Evolutionary conservation across 179 eudicot genomes (phyloP), one percentile per base, ranked within the genome.

Genomic region (Actinidia arguta): DNA sequence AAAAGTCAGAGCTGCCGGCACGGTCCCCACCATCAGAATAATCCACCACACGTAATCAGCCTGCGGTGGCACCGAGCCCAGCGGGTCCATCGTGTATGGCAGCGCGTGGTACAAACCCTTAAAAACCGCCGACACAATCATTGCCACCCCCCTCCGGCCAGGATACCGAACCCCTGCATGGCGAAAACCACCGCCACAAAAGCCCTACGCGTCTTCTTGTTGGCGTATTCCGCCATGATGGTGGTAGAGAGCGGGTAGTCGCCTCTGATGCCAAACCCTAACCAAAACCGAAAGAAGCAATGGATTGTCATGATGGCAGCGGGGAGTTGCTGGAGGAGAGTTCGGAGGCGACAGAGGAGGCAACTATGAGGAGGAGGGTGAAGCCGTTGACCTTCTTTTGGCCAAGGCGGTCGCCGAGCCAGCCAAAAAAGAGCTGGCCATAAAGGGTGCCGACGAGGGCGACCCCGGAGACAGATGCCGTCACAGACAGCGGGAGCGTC

Each of bases 211-310:
- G 92, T 89, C 86, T 83, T 86, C 82, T 90, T 90, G 52, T 90
- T 90, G 0, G 92, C 90, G 18, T 90, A 90, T 74, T 90, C 92
- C 0, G 92, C 85, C 92, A 90, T 90, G 44, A 90, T 90, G 22
- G 92, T 87, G 24, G 91, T 91, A 0, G 92, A 90, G 10, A 90
- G 76, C 1, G 91, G 92, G 79, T 88, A 90, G 75, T 90, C 92
- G 0, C 92, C 92, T 1, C 92, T 91, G 47, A 90, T 83, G 22
- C 92, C 92, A 59, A 90, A 90, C 2, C 92, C 92, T 0, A 88
- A 86, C 92, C 92, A 90, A 3, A 90, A 90, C 6, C 92, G 80
- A 36, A 88, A 90, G 82, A 88, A 90, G 73, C 92, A 90, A 0
- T 88, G 87, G 31, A 87, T 74, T 50, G 89, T 63, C 89, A 90